Conservation (phyloP, 306 rosid species). For the Ceratonia siliqua region DNA sequence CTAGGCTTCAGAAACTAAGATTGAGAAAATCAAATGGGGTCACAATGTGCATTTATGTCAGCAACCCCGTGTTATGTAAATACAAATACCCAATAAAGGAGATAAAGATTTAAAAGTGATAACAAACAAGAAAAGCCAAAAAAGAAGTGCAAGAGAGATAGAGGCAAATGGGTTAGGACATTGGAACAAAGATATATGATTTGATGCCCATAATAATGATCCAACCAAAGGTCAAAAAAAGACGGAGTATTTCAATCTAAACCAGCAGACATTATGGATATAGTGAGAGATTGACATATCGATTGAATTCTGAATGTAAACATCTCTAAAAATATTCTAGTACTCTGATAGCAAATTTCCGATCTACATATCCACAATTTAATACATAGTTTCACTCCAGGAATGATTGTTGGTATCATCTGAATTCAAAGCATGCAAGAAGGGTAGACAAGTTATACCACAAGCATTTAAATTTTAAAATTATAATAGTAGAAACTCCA, state of each 20-base stretch:
- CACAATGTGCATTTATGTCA: slow-evolving; percentile 6
- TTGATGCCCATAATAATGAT: too few species aligned
- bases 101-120: slow-evolving; percentile 2
- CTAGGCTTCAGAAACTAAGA: slow-evolving; percentile 25
- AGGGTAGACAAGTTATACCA: background rate
- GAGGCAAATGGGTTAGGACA: background rate
- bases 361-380: too few species aligned
- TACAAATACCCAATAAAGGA: background rate
- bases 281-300: too few species aligned
- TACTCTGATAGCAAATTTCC: too few species aligned
- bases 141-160: background rate
- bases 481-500: background rate
- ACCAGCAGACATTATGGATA: too few species aligned
- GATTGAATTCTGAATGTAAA: too few species aligned
- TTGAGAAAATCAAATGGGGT: slow-evolving; percentile 8
- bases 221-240: too few species aligned
- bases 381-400: too few species aligned
- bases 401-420: too few species aligned
- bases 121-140: background rate
- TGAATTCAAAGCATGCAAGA: too few species aligned
- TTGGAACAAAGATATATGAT: background rate
- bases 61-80: slow-evolving; percentile 10
- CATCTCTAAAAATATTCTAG: too few species aligned
- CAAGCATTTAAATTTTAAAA: background rate
- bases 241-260: too few species aligned